Conservation (phyloP, 495 filamentous ascomycete genomes). For the Neurospora sp. region DNA sequence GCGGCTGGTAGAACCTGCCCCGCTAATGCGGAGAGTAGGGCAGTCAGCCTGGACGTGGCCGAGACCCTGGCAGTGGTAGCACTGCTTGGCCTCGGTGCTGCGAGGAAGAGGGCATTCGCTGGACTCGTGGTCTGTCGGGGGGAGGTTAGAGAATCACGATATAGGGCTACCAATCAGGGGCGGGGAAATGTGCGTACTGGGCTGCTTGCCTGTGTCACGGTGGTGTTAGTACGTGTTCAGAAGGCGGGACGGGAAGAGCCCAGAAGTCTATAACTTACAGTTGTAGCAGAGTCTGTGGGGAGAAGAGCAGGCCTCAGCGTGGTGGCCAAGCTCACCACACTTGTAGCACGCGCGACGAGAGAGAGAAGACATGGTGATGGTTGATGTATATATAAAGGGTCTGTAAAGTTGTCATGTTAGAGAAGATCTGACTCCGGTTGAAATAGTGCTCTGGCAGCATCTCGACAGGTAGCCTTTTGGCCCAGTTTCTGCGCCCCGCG, state of each 20-base stretch:
- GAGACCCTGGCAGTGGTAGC: slow-evolving; percentile 98
- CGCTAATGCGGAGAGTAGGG: slow-evolving; percentile 88
- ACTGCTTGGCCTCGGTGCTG: slow-evolving; percentile 98
- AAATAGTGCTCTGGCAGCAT: neutral
- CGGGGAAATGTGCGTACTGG: slow-evolving; percentile 45
- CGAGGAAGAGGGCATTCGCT: slow-evolving; percentile 92
- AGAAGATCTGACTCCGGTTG: neutral
- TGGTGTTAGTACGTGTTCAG: slow-evolving; percentile 4
- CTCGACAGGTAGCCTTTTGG: neutral
- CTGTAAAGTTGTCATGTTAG: neutral
- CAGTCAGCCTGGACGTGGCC: slow-evolving; percentile 99
- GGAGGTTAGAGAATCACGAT: slow-evolving; percentile 21
- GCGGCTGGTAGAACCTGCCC: slow-evolving; percentile 62
- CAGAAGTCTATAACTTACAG: slow-evolving; percentile 42
- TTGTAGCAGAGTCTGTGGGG: slow-evolving; percentile 99
- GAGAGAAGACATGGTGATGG: slow-evolving; percentile 69
- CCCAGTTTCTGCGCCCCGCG: neutral
- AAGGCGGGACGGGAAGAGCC: neutral
- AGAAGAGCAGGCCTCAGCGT: slow-evolving; percentile 95
- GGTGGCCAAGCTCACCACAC: slow-evolving; percentile 98
- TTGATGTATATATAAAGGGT: neutral
- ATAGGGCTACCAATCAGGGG: slow-evolving; percentile 5
- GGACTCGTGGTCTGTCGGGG: slow-evolving; percentile 78
- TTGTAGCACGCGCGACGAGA: slow-evolving; percentile 99
- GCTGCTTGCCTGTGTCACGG: slow-evolving; percentile 61